phyloP scores from a whole-genome alignment of 495 filamentous ascomycete genomes.

The Hypoxylon intermedium region DNA sequence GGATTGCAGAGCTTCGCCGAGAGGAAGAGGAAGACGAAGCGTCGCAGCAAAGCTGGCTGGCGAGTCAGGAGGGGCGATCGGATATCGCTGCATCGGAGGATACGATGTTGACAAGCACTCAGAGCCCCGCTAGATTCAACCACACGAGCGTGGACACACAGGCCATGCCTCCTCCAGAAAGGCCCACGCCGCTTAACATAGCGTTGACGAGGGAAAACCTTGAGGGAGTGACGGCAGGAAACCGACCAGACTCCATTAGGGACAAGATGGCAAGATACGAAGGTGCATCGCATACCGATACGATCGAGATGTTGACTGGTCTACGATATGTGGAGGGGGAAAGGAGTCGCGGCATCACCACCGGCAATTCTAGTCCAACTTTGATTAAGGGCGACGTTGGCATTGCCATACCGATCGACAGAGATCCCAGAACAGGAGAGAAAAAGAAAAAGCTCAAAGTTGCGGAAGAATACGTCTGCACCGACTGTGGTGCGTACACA shows the following conservation, averaged over 20 bases:
- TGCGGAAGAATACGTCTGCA: conserved; percentile 93
- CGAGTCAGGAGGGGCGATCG: conserved; percentile 60
- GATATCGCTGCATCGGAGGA: conserved; percentile 63
- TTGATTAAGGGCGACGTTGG: conserved; percentile 87
- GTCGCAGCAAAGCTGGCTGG: conserved; percentile 58
- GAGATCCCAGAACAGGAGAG: conserved; percentile 71
- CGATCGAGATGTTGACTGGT: conserved; percentile 93
- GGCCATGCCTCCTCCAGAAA: conserved; percentile 74
- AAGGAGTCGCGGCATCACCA: conserved; percentile 85
- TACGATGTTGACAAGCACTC: conserved; percentile 36
- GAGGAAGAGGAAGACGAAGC: conserved; percentile 80
- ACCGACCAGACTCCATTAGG: conserved; percentile 72
- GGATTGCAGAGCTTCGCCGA: conserved; percentile 81
- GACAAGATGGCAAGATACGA: conserved; percentile 81
- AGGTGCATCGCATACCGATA: conserved; percentile 77
- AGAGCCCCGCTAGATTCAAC: conserved; percentile 34
- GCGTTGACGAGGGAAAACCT: conserved; percentile 79
- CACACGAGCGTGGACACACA: conserved; percentile 38
- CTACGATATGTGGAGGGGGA: conserved; percentile 89
- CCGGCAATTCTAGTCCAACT: conserved; percentile 77
- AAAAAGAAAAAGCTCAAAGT: conserved; percentile 90
- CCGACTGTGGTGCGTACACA: conserved; percentile 76
- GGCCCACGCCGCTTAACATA: conserved; percentile 64
- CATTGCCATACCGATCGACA: conserved; percentile 80
- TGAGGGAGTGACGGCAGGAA: conserved; percentile 75